Percentiles rank a stretch among this genome's conserved stretches.
These are phyloP conservation scores for Spinacia oleracea DNA, from an alignment of 179 eudicot species.

Conservation along the genomic window DNA sequence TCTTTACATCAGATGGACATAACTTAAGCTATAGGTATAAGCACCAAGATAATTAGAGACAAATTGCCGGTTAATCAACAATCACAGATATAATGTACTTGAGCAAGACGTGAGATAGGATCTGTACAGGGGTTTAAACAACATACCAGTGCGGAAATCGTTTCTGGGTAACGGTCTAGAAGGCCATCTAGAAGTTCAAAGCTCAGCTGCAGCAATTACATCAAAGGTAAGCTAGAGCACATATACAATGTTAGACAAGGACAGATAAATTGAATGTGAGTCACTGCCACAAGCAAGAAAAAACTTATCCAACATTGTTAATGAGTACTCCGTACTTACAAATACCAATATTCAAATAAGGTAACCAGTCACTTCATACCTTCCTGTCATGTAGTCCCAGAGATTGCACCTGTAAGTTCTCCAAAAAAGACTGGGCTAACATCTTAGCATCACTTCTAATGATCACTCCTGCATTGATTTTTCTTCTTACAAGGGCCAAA, in stretches of 20 bases:
- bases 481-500: conserved; percentile 77
- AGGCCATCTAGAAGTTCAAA: conserved; percentile 82
- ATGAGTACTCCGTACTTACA: no score
- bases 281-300: conserved; percentile 1
- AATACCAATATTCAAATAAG: conserved; percentile 6
- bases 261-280: not conserved
- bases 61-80: not conserved
- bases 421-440: conserved; percentile 57
- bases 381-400: conserved; percentile 80
- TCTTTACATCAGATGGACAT: not conserved
- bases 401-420: conserved; percentile 76
- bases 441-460: conserved; percentile 55
- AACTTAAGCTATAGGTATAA: not conserved
- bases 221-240: conserved; percentile 5
- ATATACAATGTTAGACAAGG: not conserved
- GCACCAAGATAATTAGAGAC: not conserved
- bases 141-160: conserved; percentile 58
- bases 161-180: conserved; percentile 57
- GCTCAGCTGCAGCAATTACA: conserved; percentile 65
- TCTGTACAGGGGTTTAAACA: not conserved
- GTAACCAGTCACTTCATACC: conserved; percentile 41
- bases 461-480: conserved; percentile 58
- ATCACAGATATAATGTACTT: not conserved
- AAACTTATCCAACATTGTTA: not conserved
- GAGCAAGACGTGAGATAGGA: conserved; percentile 12